Conservation (phyloP, 225 moss, liverwort and hornwort species). For the Anthoceros angustus region DNA sequence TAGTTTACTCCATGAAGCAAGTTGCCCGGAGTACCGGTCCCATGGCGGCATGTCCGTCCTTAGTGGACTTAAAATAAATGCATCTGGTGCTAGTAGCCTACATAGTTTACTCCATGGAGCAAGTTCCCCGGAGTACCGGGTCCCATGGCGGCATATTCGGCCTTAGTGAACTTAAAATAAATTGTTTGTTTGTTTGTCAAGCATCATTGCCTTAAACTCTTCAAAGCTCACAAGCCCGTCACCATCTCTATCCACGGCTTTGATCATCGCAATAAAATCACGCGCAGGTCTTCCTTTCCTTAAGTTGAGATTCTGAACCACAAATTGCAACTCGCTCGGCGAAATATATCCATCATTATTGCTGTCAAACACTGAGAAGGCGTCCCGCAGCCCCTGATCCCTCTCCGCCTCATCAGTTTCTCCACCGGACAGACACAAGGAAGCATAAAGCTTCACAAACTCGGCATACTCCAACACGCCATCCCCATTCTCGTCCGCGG, state of each 20-base stretch:
- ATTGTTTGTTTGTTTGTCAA: too few relatives aligned
- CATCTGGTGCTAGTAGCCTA: too few relatives aligned
- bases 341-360: conserved; percentile 12
- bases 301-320: conserved; percentile 3
- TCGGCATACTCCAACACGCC: background rate
- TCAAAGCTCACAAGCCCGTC: conserved; percentile 12
- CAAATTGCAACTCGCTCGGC: conserved; percentile 7
- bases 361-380: conserved; percentile 23
- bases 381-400: conserved; percentile 27
- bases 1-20: too few relatives aligned
- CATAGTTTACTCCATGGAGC: too few relatives aligned
- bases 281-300: conserved; percentile 1
- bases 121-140: too few relatives aligned
- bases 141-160: too few relatives aligned
- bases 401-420: conserved; percentile 9
- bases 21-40: too few relatives aligned
- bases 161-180: too few relatives aligned
- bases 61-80: too few relatives aligned
- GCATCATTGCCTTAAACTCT: conserved; percentile 13
- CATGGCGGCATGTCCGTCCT: too few relatives aligned
- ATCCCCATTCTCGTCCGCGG: background rate
- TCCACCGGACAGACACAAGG: background rate
- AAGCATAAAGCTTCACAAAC: background rate
- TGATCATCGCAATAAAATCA: conserved; percentile 12
- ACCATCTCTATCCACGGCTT: conserved; percentile 11